A percentile compares a stretch with the other conserved stretches of the same genome.
phyloP scores from a whole-genome alignment of 2,329 filamentous ascomycete genomes.

The Colletotrichum cordylinicola region DNA sequence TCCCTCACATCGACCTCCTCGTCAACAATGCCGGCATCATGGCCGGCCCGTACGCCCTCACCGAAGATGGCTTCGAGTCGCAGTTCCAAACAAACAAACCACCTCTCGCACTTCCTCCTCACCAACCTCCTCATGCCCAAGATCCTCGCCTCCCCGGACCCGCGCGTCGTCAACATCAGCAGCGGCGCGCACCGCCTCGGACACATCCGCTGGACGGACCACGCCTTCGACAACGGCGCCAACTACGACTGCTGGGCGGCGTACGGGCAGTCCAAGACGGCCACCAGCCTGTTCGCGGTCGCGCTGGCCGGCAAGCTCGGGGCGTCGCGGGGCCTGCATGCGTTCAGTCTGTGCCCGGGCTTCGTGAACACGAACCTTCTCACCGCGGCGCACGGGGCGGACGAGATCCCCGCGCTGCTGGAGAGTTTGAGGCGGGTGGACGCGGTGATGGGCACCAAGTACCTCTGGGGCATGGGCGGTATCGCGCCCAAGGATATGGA shows the following conservation, averaged over 20 bases:
- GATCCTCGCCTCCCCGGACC: constrained; percentile 28
- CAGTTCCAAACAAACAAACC: constrained; percentile 41
- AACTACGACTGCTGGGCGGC: constrained; percentile 29
- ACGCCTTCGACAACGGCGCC: constrained; percentile 38
- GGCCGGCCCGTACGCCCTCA: constrained; percentile 33
- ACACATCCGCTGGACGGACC: constrained; percentile 48
- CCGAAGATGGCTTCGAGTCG: constrained; percentile 43
- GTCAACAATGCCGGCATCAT: constrained; percentile 52
- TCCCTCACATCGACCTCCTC: constrained; percentile 41
- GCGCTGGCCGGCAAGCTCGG: constrained; percentile 12
- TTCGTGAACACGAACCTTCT: constrained; percentile 48
- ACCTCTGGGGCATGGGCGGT: not conserved
- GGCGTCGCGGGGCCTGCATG: constrained; percentile 40
- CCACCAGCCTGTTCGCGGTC: constrained; percentile 28
- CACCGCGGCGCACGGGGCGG: not conserved
- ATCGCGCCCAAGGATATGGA: constrained; percentile 2
- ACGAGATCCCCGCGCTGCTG: not conserved
- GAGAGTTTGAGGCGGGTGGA: not conserved
- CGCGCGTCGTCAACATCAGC: constrained; percentile 49
- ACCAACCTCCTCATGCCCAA: constrained; percentile 42
- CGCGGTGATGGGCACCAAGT: constrained; percentile 1
- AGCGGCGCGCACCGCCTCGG: constrained; percentile 48
- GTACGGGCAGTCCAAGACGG: constrained; percentile 33
- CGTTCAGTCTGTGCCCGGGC: constrained; percentile 59
- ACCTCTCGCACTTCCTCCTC: constrained; percentile 44